Percentiles rank a stretch among this genome's conserved stretches.
Evolutionary conservation across 2,329 filamentous ascomycete species (phyloP).

Genomic region (Penicillium sp.): DNA sequence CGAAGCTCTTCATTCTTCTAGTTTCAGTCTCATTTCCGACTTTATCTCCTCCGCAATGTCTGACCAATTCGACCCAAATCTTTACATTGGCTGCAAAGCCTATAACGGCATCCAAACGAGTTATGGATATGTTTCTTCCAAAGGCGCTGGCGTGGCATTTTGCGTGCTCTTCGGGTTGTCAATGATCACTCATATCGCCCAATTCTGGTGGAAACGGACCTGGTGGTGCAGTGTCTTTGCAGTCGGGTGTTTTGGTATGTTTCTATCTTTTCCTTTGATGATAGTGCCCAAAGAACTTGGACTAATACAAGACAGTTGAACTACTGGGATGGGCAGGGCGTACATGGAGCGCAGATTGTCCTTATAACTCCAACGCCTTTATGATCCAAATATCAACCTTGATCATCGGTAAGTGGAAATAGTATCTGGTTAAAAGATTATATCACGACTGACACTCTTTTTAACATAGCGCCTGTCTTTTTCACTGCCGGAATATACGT

Average conservation of each 20-base stretch:
- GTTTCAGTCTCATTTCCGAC: not conserved
- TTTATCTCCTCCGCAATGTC: slow-evolving; percentile 12
- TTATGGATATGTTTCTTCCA: slow-evolving; percentile 45
- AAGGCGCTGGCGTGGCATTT: slow-evolving; percentile 43
- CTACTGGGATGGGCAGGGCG: slow-evolving; percentile 54
- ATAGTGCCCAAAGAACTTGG: not conserved
- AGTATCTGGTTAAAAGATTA: no score
- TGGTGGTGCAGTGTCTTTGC: slow-evolving; percentile 48
- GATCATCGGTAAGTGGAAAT: slow-evolving; percentile 40
- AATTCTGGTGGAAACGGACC: slow-evolving; percentile 44
- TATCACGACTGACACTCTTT: not conserved
- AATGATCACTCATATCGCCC: slow-evolving; percentile 42
- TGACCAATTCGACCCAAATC: slow-evolving; percentile 9
- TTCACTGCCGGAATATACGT: slow-evolving; percentile 60
- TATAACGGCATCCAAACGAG: slow-evolving; percentile 32
- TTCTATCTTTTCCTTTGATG: not conserved
- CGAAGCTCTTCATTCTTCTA: not conserved
- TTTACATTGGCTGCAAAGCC: slow-evolving; percentile 35
- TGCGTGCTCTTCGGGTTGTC: slow-evolving; percentile 44
- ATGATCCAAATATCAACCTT: slow-evolving; percentile 57
- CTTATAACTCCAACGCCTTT: slow-evolving; percentile 58
- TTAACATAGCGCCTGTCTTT: slow-evolving; percentile 53
- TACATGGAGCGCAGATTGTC: slow-evolving; percentile 56
- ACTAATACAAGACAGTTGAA: slow-evolving; percentile 6
- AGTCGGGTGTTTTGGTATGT: slow-evolving; percentile 46